Base-by-base conservation (phyloP, 2,329 filamentous ascomycete genomes). In the Aspergillus awamori region DNA sequence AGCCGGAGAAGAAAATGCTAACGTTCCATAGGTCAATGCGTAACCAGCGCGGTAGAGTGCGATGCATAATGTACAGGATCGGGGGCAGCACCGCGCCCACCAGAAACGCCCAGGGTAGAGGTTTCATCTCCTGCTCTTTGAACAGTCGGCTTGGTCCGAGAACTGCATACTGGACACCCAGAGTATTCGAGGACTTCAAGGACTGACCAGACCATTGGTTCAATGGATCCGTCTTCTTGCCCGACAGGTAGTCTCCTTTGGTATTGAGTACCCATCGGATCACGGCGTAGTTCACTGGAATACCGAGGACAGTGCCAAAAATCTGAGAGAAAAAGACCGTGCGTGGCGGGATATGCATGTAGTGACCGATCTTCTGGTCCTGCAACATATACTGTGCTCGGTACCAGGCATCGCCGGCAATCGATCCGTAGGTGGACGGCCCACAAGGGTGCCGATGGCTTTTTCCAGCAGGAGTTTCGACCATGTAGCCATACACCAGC, bases 281-380 rank as follows among this genome's bases (percentile, higher is more conserved):
- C 22, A 87, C 84, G 5, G 79, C 85, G 57, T 87, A 88, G 69
- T 88, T 86, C 64, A 87, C 82, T 0, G 86, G 85, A 6, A 88
- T 79, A 5, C 85, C 86, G 45, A 88, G 76, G 7, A 85, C 73
- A 15, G 83, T 84, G 3, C 84, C 86, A 33, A 87, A 85, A 4
- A 88, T 77, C 66, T 88, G 86, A 1, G 83, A 84, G 70, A 87
- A 85, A 75, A 88, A 87, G 5, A 87, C 81, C 0, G 82, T 77
- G 11, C 83, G 81, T 1, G 86, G 86, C 0, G 85, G 84, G 0
- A 88, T 79, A 57, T 88, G 84, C 81, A 86, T 86, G 65, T 87
- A 88, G 65, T 87, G 85, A 0, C 85, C 86, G n/a, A 88, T 86
- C 67, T 87, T 86, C 69, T 85, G 83, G 67, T 88, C 86, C 66